A percentile compares a stretch with the other conserved stretches of the same genome.
Conservation (phyloP, 768 basidiomycete species). For the Tylopilus sp. region DNA sequence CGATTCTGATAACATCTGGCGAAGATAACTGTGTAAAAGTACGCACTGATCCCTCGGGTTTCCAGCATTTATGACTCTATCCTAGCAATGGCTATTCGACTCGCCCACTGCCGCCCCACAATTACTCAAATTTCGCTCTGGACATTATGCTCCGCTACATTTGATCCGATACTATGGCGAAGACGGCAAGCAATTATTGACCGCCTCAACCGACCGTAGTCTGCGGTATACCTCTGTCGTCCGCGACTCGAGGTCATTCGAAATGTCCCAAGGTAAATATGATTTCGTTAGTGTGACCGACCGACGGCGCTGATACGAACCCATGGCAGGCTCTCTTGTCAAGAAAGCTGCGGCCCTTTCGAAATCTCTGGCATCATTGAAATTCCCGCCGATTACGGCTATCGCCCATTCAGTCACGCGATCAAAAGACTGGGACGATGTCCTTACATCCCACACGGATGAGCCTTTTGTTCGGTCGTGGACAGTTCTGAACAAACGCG, state of each 20-base stretch:
- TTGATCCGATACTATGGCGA: conserved; percentile 93
- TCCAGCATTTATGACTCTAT: conserved; percentile 3
- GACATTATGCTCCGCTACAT: conserved; percentile 88
- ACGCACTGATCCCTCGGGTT: conserved; percentile 7
- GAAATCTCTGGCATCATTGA: conserved; percentile 76
- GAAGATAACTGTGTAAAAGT: conserved; percentile 97
- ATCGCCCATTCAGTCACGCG: conserved; percentile 77
- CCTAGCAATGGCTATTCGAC: conserved; percentile 97
- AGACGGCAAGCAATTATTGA: conserved; percentile 94
- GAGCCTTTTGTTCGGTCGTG: conserved; percentile 84
- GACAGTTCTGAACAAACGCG: conserved; percentile 76
- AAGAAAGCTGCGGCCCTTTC: conserved; percentile 79
- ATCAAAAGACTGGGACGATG: conserved; percentile 96
- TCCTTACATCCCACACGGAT: conserved; percentile 85
- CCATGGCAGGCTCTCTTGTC: conserved; percentile 64
- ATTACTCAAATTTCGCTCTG: conserved; percentile 87
- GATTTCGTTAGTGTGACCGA: background rate
- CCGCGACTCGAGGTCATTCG: conserved; percentile 90
- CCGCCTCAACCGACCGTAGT: conserved; percentile 85
- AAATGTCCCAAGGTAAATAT: conserved; percentile 81
- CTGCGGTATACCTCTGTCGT: conserved; percentile 90
- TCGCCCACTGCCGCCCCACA: conserved; percentile 83
- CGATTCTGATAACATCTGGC: conserved; percentile 83
- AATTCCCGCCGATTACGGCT: conserved; percentile 76
- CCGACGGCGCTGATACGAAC: conserved; percentile 1